These are phyloP conservation scores for Myochromella boudieri DNA, from an alignment of 768 basidiomycete species.

Conservation along the genomic window DNA sequence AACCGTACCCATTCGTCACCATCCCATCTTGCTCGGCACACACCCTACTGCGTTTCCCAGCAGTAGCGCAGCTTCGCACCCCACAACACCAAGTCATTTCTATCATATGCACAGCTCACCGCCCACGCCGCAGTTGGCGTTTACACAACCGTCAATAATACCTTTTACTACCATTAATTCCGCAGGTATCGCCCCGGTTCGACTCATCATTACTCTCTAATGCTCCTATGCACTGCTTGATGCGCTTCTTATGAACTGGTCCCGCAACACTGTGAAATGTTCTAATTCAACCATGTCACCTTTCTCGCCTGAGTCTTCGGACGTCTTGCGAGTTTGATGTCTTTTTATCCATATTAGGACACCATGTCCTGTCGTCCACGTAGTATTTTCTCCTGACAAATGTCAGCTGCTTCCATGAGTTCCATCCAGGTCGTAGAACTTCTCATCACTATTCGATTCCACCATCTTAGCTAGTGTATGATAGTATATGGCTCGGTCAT, in stretches of 20 bases:
- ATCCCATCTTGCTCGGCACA: too few species aligned
- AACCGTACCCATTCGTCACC: neutral
- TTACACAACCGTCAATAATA: slow-evolving; percentile 11
- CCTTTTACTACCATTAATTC: slow-evolving; percentile 1
- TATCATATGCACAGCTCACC: neutral
- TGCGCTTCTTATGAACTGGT: neutral
- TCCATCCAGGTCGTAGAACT: too few species aligned
- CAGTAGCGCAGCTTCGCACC: neutral
- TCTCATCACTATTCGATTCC: slow-evolving; percentile 5
- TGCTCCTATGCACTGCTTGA: neutral
- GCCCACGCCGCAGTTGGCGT: slow-evolving; percentile 6
- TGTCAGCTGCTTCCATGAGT: slow-evolving; percentile 3
- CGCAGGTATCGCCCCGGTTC: slow-evolving; percentile 3
- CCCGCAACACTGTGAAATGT: neutral
- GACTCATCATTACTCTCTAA: slow-evolving; percentile 7
- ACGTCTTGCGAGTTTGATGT: slow-evolving; percentile 2
- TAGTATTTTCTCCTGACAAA: slow-evolving; percentile 10
- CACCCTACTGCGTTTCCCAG: too few species aligned
- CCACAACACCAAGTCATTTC: neutral
- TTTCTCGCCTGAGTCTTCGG: slow-evolving; percentile 2
- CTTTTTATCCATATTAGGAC: slow-evolving; percentile 16
- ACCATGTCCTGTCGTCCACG: slow-evolving; percentile 7
- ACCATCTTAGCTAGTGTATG: neutral
- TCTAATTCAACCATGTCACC: neutral
- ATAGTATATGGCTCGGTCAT: slow-evolving; percentile 9